A percentile compares a stretch with the other conserved stretches of the same genome.
phyloP scores from a whole-genome alignment of 768 basidiomycete species.

The Suillus clintonianus region DNA sequence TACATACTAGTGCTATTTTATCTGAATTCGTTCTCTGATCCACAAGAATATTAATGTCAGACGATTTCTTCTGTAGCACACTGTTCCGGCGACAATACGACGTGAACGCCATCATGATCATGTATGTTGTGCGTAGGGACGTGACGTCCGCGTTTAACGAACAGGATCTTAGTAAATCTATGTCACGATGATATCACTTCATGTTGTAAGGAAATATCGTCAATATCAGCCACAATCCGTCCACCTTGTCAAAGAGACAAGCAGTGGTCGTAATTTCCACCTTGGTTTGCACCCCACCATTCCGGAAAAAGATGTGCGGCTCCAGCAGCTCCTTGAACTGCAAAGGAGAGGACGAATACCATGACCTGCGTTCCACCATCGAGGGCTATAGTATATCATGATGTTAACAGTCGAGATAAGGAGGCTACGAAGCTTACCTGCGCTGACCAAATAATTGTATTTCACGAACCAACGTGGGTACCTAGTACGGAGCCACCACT shows the following conservation, averaged over 20 bases:
- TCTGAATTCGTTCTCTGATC: too few relatives aligned
- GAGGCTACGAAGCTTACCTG: constrained; percentile 34
- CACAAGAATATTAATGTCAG: too few relatives aligned
- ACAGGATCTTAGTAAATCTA: not conserved
- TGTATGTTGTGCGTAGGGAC: not conserved
- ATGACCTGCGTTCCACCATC: constrained; percentile 50
- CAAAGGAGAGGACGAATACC: constrained; percentile 52
- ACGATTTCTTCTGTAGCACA: constrained; percentile 40
- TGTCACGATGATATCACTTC: not conserved
- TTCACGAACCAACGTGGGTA: constrained; percentile 37
- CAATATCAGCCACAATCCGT: not conserved
- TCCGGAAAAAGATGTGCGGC: constrained; percentile 48
- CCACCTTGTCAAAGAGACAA: not conserved
- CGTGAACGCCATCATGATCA: not conserved
- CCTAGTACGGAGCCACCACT: constrained; percentile 41
- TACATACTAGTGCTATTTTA: too few relatives aligned
- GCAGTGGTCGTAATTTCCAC: constrained; percentile 32
- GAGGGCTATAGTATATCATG: constrained; percentile 23
- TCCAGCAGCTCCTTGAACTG: constrained; percentile 54
- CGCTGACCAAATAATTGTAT: constrained; percentile 43
- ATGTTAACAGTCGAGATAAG: not conserved
- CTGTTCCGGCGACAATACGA: not conserved
- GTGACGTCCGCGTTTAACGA: not conserved
- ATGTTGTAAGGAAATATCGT: not conserved
- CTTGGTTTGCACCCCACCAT: constrained; percentile 57